A percentile compares a stretch with the other conserved stretches of the same genome.
These are phyloP conservation scores for Colletotrichum sp. DNA, from an alignment of 2,329 filamentous ascomycete genomes.

Conservation along the genomic window DNA sequence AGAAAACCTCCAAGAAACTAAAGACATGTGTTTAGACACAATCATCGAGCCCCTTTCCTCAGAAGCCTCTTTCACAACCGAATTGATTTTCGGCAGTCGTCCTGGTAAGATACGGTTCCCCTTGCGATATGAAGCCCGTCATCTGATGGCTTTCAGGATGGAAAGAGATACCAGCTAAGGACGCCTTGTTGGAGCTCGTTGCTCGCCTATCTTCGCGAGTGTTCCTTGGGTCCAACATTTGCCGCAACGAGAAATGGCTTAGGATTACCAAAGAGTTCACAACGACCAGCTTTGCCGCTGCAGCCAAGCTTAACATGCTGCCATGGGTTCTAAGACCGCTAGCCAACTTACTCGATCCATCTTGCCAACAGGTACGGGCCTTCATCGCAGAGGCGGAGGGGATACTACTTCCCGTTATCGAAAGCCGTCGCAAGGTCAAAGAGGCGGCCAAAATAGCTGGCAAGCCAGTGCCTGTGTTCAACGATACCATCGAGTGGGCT, in stretches of 20 bases:
- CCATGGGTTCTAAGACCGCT: constrained; percentile 41
- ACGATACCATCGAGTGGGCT: constrained; percentile 49
- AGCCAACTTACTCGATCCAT: constrained; percentile 47
- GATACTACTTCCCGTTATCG: constrained; percentile 37
- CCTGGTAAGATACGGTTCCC: not conserved
- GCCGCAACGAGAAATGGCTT: constrained; percentile 52
- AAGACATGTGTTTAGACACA: not conserved
- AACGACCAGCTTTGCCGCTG: constrained; percentile 37
- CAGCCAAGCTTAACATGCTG: constrained; percentile 43
- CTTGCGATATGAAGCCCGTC: not conserved
- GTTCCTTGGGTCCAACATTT: constrained; percentile 50
- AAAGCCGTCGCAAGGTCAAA: constrained; percentile 30
- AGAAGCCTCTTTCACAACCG: not conserved
- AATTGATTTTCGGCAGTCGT: not conserved
- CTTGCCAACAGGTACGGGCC: constrained; percentile 38
- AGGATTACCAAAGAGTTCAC: constrained; percentile 47
- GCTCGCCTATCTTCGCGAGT: constrained; percentile 54
- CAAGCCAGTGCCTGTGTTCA: constrained; percentile 7
- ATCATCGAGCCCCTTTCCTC: not conserved
- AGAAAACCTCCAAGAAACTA: not conserved
- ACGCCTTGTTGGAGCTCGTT: constrained; percentile 33
- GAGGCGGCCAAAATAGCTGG: not conserved
- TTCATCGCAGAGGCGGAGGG: constrained; percentile 36
- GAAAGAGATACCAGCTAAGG: not conserved
- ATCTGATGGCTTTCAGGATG: constrained; percentile 25